Conservation (phyloP, 2,329 filamentous ascomycete genomes). For the Stylonectria norvegica region DNA sequence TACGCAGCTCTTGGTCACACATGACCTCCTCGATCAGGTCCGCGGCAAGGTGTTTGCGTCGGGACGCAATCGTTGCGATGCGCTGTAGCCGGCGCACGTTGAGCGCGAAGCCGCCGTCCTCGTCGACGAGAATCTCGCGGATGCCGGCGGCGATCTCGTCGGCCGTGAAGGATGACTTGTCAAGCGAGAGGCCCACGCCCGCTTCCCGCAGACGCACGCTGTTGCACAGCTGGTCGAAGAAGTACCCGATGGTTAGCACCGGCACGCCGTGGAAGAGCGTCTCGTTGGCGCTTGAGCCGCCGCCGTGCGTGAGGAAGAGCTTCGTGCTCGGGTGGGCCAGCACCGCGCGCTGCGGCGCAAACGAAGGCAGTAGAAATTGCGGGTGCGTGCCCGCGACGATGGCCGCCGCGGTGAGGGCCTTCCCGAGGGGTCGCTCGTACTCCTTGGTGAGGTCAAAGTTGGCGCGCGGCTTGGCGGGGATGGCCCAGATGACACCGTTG, state of each 20-base stretch:
- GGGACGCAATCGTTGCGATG: slow-evolving; percentile 36
- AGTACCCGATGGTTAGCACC: slow-evolving; percentile 36
- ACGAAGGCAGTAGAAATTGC: slow-evolving; percentile 31
- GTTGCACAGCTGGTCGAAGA: slow-evolving; percentile 42
- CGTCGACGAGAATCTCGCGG: slow-evolving; percentile 27
- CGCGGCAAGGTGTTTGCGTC: slow-evolving; percentile 36
- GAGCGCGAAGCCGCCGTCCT: slow-evolving; percentile 27
- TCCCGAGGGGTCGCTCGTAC: slow-evolving; percentile 12
- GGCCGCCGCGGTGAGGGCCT: slow-evolving; percentile 4
- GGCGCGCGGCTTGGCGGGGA: slow-evolving; percentile 22
- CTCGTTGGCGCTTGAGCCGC: slow-evolving; percentile 41
- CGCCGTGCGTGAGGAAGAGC: slow-evolving; percentile 42
- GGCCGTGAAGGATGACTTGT: slow-evolving; percentile 36
- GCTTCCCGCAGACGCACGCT: slow-evolving; percentile 32
- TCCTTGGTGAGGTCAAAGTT: slow-evolving; percentile 19
- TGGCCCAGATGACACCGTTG: slow-evolving; percentile 40
- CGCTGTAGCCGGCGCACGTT: slow-evolving; percentile 36
- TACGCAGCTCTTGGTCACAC: slow-evolving; percentile 32
- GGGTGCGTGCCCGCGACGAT: slow-evolving; percentile 30
- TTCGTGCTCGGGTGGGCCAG: slow-evolving; percentile 32
- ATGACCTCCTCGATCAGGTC: slow-evolving; percentile 42
- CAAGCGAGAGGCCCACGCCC: slow-evolving; percentile 34
- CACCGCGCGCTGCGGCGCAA: slow-evolving; percentile 41
- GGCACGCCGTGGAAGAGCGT: slow-evolving; percentile 37
- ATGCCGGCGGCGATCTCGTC: slow-evolving; percentile 30